Percentiles rank a stretch among this genome's conserved stretches.
Conservation (phyloP, 441 rosid genomes). For the Arabidopsis hybrid region DNA sequence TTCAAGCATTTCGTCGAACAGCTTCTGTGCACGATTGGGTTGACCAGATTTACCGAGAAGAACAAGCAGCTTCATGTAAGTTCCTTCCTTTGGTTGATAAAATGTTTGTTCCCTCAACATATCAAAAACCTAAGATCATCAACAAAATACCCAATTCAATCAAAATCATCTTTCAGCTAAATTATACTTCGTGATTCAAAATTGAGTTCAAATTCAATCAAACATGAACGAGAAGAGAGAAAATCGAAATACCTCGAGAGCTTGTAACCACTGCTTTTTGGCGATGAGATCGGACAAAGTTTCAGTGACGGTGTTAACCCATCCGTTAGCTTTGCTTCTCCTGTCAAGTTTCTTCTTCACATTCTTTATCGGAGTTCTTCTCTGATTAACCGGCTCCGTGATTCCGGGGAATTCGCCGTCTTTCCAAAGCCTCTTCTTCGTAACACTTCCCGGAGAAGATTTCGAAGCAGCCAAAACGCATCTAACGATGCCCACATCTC, state of each 20-base stretch:
- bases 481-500: constrained; percentile 36
- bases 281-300: constrained; percentile 71
- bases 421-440: constrained; percentile 78
- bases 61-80: constrained; percentile 85
- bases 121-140: constrained; percentile 64
- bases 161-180: background rate
- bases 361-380: constrained; percentile 66
- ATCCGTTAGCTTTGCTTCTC: constrained; percentile 65
- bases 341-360: constrained; percentile 78
- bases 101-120: constrained; percentile 80
- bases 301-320: constrained; percentile 82
- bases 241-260: constrained; percentile 66
- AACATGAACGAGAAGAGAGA: background rate
- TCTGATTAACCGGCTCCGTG: constrained; percentile 48
- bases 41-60: constrained; percentile 76
- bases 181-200: background rate
- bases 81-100: constrained; percentile 85
- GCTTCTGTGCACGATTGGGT: constrained; percentile 64
- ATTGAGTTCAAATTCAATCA: constrained; percentile 3
- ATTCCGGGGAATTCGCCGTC: constrained; percentile 79
- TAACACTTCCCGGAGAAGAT: constrained; percentile 45
- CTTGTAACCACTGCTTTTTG: constrained; percentile 79
- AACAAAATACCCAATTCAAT: constrained; percentile 19
- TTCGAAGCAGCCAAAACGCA: constrained; percentile 48
- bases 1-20: constrained; percentile 80